Conservation (phyloP, 2,329 filamentous ascomycete species). For the Nakataea oryzae region DNA sequence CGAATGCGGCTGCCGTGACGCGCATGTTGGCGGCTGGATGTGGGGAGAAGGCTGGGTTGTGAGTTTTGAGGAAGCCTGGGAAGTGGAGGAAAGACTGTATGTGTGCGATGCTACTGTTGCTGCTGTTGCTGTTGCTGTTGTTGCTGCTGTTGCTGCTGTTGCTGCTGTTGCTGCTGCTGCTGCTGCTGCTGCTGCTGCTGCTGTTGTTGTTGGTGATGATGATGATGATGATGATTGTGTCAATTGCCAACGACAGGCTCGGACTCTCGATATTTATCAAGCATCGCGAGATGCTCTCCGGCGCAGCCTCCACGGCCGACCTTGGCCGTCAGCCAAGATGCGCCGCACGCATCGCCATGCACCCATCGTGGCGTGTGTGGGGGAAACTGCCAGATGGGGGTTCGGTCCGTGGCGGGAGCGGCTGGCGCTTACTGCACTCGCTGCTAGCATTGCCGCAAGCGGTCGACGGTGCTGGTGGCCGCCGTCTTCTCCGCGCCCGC, state of each 20-base stretch:
- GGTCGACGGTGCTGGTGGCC: background rate
- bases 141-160: background rate
- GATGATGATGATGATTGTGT: background rate
- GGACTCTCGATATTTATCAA: background rate
- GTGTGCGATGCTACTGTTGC: background rate
- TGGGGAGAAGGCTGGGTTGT: background rate
- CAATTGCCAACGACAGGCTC: background rate
- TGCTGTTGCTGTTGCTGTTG: background rate
- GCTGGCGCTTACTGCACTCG: background rate
- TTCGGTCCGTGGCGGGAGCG: no score
- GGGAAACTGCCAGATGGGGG: no score
- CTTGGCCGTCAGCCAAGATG: background rate
- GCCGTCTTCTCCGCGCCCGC: background rate
- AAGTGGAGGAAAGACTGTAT: background rate
- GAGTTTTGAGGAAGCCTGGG: background rate
- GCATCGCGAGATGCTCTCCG: background rate
- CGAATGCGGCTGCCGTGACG: background rate
- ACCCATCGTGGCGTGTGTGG: background rate
- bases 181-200: background rate
- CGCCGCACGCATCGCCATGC: background rate
- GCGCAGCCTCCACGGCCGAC: background rate
- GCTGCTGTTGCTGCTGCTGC: background rate
- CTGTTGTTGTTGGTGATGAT: background rate
- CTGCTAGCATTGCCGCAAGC: background rate
- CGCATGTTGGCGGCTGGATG: background rate